phyloP scores from a whole-genome alignment of 305 asterid species.

The Solanum hybrid region DNA sequence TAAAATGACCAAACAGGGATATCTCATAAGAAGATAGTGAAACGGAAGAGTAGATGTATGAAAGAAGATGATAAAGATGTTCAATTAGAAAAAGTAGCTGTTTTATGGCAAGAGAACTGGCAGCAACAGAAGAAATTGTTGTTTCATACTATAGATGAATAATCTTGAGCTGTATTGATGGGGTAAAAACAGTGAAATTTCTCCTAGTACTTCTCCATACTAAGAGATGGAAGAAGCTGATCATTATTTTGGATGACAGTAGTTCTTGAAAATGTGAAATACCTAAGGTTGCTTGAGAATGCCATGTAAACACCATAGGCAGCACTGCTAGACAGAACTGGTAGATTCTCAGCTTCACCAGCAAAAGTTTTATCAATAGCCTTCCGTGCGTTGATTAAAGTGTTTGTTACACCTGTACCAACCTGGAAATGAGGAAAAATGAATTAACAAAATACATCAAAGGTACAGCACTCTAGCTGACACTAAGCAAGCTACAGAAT shows the following conservation, averaged over 20 bases:
- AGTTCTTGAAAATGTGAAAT: constrained; percentile 6
- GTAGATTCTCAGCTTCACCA: constrained; percentile 83
- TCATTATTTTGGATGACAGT: neutral
- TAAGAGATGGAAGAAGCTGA: neutral
- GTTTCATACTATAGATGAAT: neutral
- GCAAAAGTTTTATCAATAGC: constrained; percentile 69
- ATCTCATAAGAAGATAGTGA: neutral
- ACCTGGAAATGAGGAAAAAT: constrained; percentile 34
- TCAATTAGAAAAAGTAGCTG: neutral
- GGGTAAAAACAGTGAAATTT: neutral
- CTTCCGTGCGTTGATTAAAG: constrained; percentile 55
- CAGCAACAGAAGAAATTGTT: neutral
- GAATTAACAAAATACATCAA: neutral
- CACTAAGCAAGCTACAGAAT: neutral
- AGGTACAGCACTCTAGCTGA: neutral
- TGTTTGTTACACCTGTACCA: constrained; percentile 81
- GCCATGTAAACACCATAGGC: constrained; percentile 90
- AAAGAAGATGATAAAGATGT: neutral
- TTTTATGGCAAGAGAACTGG: neutral
- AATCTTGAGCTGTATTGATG: neutral
- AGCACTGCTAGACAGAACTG: constrained; percentile 59
- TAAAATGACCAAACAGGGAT: neutral
- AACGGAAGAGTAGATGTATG: neutral
- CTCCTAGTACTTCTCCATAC: neutral
- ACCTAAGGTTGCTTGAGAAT: constrained; percentile 92